Evolutionary conservation across 208 protist genomes (phyloP), one percentile per base, ranked within the genome.

Genomic region (Acanthamoeba quina): DNA sequence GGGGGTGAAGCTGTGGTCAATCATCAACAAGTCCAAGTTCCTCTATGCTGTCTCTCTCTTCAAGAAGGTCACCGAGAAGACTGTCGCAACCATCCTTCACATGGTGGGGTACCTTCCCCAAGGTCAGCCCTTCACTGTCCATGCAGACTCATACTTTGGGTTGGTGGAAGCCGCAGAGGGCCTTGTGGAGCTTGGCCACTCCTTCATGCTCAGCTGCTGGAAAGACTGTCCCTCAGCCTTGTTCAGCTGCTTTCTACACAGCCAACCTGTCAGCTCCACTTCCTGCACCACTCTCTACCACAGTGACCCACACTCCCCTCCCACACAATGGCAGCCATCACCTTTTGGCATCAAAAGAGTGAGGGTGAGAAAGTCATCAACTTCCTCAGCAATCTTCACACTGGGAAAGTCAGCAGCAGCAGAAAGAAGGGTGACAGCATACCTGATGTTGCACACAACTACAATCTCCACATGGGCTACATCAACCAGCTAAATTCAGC

Each of bases 1-100:
- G 29, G 82, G 82, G 29, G 82, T 90, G 24, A 90, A 90, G n/a
- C 82, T 90, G 9, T 90, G 82, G 82, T 90, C 82, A 64, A 6
- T 90, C 11, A 37, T 90, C 6, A 37, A 90, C 37, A 6, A 34
- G 17, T 15, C 82, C 10, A 13, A 56, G 49, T 90, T 90, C 31
- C 56, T 90, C 47, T 90, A 64, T 10, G 4, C 82, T 11, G 0
- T 21, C 41, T 90, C 44, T 9, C 9, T 90, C 15, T 90, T 66
- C 29, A 90, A 54, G 37, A 37, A 90, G 31, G 10, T 9, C 11
- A 90, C 82, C 66, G 66, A 15, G 21, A 26, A 15, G 37, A 90
- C 82, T 31, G 11, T 90, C 17, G 3, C 37, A 37, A 37, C 37
- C 37, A 37, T 37, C 37, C 82, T 90, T 10, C 47, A 37, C 9